Conservation (phyloP, 805 yeast species). For the Ogataea paradorogensis region DNA sequence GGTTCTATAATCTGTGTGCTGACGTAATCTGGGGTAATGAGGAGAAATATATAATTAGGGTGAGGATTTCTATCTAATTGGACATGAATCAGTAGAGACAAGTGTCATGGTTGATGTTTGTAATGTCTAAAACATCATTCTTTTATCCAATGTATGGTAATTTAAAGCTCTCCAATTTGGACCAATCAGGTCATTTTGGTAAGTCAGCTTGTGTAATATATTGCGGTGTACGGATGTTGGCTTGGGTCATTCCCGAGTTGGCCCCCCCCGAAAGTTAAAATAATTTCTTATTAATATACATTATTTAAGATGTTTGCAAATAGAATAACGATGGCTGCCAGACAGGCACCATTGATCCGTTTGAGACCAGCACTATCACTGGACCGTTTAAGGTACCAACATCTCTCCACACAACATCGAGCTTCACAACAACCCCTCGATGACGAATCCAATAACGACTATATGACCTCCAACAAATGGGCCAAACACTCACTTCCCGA, state of each 20-base stretch:
- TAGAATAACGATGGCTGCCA: conserved; percentile 1
- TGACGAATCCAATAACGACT: conserved; percentile 8
- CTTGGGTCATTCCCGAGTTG: conserved; percentile 5
- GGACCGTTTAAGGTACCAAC: not conserved
- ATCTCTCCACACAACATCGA: conserved; percentile 4
- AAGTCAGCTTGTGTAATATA: not conserved
- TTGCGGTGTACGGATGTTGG: conserved; percentile 4
- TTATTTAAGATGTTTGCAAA: conserved; percentile 2
- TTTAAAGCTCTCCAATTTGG: not conserved
- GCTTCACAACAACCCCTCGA: conserved; percentile 10
- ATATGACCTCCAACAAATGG: conserved; percentile 23
- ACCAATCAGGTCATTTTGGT: conserved; percentile 1
- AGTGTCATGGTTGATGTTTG: not conserved
- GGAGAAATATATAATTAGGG: not conserved
- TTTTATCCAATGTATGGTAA: too few relatives aligned
- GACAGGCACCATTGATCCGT: not conserved
- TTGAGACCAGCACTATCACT: not conserved
- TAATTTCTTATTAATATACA: not conserved
- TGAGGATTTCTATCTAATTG: not conserved
- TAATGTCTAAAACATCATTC: too few relatives aligned
- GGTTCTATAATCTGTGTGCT: not conserved
- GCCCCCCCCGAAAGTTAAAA: conserved; percentile 3
- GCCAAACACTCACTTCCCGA: conserved; percentile 30
- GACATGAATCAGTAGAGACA: not conserved
- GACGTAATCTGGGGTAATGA: conserved; percentile 10